Percentiles rank a stretch among this genome's conserved stretches.
Evolutionary conservation across 768 basidiomycete species (phyloP).

Genomic region (Tylopilus sp.): DNA sequence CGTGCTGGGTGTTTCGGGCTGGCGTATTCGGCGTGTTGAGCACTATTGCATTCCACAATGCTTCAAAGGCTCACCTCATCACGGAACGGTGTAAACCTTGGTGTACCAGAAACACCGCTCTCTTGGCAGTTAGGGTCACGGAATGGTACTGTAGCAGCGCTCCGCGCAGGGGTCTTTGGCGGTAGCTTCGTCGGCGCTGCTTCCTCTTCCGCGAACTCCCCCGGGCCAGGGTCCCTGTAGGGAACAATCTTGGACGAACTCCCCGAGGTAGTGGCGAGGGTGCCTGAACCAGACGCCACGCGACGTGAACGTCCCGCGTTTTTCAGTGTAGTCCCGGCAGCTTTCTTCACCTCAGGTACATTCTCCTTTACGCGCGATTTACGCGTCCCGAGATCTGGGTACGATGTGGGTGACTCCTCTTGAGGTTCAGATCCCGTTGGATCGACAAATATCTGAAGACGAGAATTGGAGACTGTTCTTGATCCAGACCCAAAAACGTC

Average conservation of each 20-base stretch:
- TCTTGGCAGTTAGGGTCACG: slow-evolving; percentile 32
- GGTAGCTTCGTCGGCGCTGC: slow-evolving; percentile 29
- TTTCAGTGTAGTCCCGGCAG: slow-evolving; percentile 62
- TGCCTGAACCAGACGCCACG: slow-evolving; percentile 37
- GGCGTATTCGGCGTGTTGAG: slow-evolving; percentile 4
- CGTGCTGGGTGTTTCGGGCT: slow-evolving; percentile 25
- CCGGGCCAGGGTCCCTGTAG: slow-evolving; percentile 59
- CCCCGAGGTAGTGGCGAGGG: slow-evolving; percentile 11
- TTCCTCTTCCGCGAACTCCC: slow-evolving; percentile 26
- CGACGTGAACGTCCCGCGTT: slow-evolving; percentile 58
- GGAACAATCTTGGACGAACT: slow-evolving; percentile 56
- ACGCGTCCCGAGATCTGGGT: slow-evolving; percentile 74
- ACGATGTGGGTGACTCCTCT: slow-evolving; percentile 44
- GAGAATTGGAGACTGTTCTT: slow-evolving; percentile 47
- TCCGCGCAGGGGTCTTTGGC: slow-evolving; percentile 34
- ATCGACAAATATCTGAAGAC: slow-evolving; percentile 72
- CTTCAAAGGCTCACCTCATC: slow-evolving; percentile 54
- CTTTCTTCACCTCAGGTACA: slow-evolving; percentile 63
- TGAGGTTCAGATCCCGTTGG: slow-evolving; percentile 51
- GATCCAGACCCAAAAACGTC: slow-evolving; percentile 33
- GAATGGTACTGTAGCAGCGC: slow-evolving; percentile 36
- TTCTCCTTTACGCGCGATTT: slow-evolving; percentile 81
- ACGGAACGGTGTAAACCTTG: slow-evolving; percentile 67
- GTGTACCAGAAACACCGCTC: slow-evolving; percentile 40
- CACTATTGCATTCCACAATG: slow-evolving; percentile 1